These are phyloP conservation scores for Sugiyamaella smithiae DNA, from an alignment of 805 yeast species.

Conservation along the genomic window DNA sequence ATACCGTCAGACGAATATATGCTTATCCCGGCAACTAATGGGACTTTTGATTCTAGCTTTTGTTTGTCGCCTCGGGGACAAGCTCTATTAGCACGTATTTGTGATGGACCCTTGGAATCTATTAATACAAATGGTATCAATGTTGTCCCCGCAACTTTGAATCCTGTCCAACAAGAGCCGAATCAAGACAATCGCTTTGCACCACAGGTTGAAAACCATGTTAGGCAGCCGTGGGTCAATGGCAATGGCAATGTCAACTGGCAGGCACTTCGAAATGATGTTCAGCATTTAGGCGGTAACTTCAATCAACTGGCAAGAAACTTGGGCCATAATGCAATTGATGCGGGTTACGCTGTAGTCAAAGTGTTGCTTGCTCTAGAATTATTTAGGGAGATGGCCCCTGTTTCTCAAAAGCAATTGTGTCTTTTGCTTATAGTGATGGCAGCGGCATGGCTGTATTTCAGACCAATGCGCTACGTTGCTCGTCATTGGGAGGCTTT, in stretches of 20 bases:
- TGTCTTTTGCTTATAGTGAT: not conserved
- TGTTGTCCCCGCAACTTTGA: not conserved
- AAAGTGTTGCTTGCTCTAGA: conserved; percentile 12
- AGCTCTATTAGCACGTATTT: not conserved
- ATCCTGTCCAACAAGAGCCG: not conserved
- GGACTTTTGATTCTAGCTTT: not conserved
- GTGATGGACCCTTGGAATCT: not conserved
- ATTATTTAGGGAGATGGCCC: conserved; percentile 5
- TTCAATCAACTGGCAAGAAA: not conserved
- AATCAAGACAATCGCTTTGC: too few species aligned
- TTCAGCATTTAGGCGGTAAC: too few species aligned
- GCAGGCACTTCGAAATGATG: not conserved
- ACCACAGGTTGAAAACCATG: too few species aligned
- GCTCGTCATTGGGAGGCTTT: not conserved
- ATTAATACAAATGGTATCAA: too few species aligned
- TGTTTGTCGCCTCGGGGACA: not conserved
- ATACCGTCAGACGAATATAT: not conserved
- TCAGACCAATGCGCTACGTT: not conserved
- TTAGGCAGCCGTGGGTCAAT: too few species aligned
- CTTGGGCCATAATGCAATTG: not conserved
- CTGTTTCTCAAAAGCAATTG: not conserved
- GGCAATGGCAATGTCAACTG: not conserved
- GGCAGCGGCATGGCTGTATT: not conserved
- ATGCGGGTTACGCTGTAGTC: not conserved
- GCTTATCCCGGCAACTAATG: not conserved